Percentiles rank a stretch among this genome's conserved stretches.
Conservation (phyloP, 352 stramenopile species). For the Phytopythium cucurbitacearum region DNA sequence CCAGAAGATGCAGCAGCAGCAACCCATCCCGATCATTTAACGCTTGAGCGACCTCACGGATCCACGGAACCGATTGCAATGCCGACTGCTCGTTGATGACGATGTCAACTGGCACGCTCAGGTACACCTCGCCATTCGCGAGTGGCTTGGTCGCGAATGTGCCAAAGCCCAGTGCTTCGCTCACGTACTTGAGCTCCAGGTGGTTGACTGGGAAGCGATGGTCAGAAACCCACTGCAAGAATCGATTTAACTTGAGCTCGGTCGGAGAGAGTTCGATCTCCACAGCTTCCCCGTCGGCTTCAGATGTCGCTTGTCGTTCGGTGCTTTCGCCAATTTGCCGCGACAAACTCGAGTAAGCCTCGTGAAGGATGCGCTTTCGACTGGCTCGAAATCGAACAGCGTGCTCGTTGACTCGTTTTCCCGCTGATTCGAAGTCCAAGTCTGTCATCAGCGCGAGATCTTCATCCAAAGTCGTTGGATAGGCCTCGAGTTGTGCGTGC, state of each 20-base stretch:
- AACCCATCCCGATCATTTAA: slow-evolving; percentile 32
- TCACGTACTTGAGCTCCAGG: slow-evolving; percentile 50
- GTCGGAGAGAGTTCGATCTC: neutral
- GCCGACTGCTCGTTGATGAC: slow-evolving; percentile 77
- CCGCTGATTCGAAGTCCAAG: neutral
- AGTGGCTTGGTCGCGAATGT: slow-evolving; percentile 60
- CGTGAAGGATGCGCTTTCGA: slow-evolving; percentile 46
- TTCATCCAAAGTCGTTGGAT: slow-evolving; percentile 33
- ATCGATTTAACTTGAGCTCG: slow-evolving; percentile 18
- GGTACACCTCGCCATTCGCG: slow-evolving; percentile 57
- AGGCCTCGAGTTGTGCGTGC: slow-evolving; percentile 17
- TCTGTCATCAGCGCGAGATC: slow-evolving; percentile 16
- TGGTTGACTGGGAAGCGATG: slow-evolving; percentile 43
- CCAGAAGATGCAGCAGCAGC: slow-evolving; percentile 76
- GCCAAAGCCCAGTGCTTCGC: slow-evolving; percentile 50
- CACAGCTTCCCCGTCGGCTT: neutral
- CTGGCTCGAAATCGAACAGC: slow-evolving; percentile 43
- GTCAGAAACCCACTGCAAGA: slow-evolving; percentile 41
- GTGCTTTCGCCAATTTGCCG: slow-evolving; percentile 5
- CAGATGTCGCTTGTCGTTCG: neutral
- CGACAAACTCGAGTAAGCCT: slow-evolving; percentile 13
- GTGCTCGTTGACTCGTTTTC: slow-evolving; percentile 3
- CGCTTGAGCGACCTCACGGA: slow-evolving; percentile 24
- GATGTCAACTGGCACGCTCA: slow-evolving; percentile 58
- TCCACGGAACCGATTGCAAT: slow-evolving; percentile 25